Percentiles rank a stretch among this genome's conserved stretches.
Conservation (phyloP, 2,329 filamentous ascomycete genomes). For the Ceratocystis lukuohia region DNA sequence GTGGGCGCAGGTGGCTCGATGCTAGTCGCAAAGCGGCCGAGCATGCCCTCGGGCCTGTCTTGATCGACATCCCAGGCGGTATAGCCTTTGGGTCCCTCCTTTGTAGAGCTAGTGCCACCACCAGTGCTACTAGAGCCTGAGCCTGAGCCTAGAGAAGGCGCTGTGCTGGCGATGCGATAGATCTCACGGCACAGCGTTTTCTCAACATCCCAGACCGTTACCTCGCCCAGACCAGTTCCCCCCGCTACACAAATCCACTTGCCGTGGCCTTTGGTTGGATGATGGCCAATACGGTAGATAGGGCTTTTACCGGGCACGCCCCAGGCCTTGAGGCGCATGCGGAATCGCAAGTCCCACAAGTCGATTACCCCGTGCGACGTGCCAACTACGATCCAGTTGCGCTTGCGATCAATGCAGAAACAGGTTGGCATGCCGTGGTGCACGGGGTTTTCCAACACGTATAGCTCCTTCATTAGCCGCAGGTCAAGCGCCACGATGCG, state of each 20-base stretch:
- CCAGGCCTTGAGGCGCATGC: slow-evolving; percentile 75
- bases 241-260: slow-evolving; percentile 82
- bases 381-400: slow-evolving; percentile 81
- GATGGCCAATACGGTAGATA: slow-evolving; percentile 66
- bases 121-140: neutral
- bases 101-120: neutral
- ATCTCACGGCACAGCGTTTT: slow-evolving; percentile 80
- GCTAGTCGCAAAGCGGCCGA: slow-evolving; percentile 67
- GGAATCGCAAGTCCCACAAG: slow-evolving; percentile 95
- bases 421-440: slow-evolving; percentile 86
- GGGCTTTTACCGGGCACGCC: slow-evolving; percentile 67
- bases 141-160: neutral
- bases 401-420: slow-evolving; percentile 74
- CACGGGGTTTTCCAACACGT: slow-evolving; percentile 70
- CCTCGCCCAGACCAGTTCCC: slow-evolving; percentile 72
- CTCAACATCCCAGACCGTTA: slow-evolving; percentile 92
- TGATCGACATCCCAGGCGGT: slow-evolving; percentile 83
- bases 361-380: slow-evolving; percentile 88
- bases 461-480: slow-evolving; percentile 71
- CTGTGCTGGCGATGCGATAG: slow-evolving; percentile 46
- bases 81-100: slow-evolving; percentile 50
- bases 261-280: slow-evolving; percentile 64
- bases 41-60: slow-evolving; percentile 73
- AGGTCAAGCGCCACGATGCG: slow-evolving; percentile 76
- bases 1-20: slow-evolving; percentile 41